Evolutionary conservation across 108 stramenopile species (phyloP).

Genomic region (Cyclotella kingstonii): DNA sequence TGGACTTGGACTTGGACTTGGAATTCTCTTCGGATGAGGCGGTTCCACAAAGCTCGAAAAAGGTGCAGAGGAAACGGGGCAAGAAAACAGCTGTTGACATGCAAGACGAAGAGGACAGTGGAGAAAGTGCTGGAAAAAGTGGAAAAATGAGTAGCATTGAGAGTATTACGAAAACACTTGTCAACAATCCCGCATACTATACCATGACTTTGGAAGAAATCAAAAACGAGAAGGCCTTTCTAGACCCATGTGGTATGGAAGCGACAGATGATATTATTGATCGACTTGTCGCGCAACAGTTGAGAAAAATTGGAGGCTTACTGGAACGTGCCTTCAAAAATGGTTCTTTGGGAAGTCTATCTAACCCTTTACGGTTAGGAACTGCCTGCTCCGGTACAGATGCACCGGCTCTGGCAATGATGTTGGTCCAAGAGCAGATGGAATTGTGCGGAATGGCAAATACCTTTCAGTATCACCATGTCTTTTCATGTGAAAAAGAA

Average conservation of each 20-base stretch:
- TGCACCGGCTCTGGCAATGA: slow-evolving; percentile 74
- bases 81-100: too few species aligned
- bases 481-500: slow-evolving; percentile 74
- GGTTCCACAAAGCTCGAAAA: too few species aligned
- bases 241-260: slow-evolving; percentile 77
- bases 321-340: slow-evolving; percentile 22
- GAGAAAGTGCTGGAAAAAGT: slow-evolving; percentile 7
- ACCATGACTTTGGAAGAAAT: slow-evolving; percentile 43
- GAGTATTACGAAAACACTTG: slow-evolving; percentile 32
- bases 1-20: too few species aligned
- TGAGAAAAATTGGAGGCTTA: slow-evolving; percentile 54
- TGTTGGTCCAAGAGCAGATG: slow-evolving; percentile 59
- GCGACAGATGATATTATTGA: slow-evolving; percentile 77
- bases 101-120: background rate
- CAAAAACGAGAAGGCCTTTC: slow-evolving; percentile 28
- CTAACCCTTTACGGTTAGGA: slow-evolving; percentile 43
- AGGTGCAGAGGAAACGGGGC: too few species aligned
- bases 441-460: slow-evolving; percentile 33
- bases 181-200: slow-evolving; percentile 35
- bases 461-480: slow-evolving; percentile 49
- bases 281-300: slow-evolving; percentile 52
- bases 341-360: slow-evolving; percentile 24
- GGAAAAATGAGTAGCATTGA: slow-evolving; percentile 40
- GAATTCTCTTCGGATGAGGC: too few species aligned
- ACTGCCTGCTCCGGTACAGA: slow-evolving; percentile 82